Conservation (phyloP, 108 stramenopile genomes). For the Cyclostephanos tholiformis region DNA sequence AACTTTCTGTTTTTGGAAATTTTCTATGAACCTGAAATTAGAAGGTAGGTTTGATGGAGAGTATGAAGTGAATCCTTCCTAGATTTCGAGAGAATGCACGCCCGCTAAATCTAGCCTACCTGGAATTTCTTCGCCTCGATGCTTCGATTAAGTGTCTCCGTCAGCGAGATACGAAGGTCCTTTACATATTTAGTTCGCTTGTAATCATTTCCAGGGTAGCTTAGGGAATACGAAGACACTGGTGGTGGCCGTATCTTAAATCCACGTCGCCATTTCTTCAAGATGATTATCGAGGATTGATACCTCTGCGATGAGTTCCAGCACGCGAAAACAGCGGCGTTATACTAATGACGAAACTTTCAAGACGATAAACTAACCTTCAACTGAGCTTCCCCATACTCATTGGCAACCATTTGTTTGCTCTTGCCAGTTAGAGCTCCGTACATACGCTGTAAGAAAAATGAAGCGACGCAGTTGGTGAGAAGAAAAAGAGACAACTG, state of each 20-base stretch:
- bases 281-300: background rate
- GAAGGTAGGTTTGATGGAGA: too few relatives aligned
- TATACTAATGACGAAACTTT: too few relatives aligned
- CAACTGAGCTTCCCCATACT: conserved; percentile 89
- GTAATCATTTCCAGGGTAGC: conserved; percentile 84
- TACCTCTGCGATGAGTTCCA: background rate
- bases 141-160: conserved; percentile 67
- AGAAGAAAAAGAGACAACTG: too few relatives aligned
- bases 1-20: conserved; percentile 77
- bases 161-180: conserved; percentile 62
- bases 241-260: conserved; percentile 77
- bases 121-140: conserved; percentile 54
- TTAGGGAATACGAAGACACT: conserved; percentile 69
- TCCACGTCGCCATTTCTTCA: conserved; percentile 81
- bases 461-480: background rate
- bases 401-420: conserved; percentile 88
- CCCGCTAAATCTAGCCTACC: too few relatives aligned
- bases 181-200: conserved; percentile 65
- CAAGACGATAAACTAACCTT: conserved; percentile 25
- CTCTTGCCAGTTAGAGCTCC: conserved; percentile 80
- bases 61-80: too few relatives aligned
- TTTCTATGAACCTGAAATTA: conserved; percentile 55
- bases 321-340: too few relatives aligned
- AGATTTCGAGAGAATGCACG: too few relatives aligned
- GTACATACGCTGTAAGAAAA: conserved; percentile 52